Base-by-base conservation (phyloP, 2,329 filamentous ascomycete species). In the Cyphellophora attinorum region DNA sequence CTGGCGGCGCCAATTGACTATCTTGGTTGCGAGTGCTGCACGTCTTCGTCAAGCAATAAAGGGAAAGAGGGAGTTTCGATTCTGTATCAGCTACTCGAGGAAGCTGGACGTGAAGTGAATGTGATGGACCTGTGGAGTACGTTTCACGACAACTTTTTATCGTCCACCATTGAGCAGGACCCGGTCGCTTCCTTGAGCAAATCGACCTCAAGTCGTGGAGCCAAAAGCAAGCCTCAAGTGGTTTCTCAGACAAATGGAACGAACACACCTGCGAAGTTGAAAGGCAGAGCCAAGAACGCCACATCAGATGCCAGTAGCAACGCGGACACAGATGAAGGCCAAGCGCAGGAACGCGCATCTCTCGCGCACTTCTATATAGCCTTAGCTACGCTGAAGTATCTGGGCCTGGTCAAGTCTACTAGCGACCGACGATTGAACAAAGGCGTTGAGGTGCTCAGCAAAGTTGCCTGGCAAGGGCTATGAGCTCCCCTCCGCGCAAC, bases 371-470 rank as follows among this genome's bases (percentile, higher is more conserved):
- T 96, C 59, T 95, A 95, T 58, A 73, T 78, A 41, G 83, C 75
- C 4, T 58, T 96, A 42, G 85, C 89, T 1, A 91, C 98, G 58
- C 59, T 98, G 55, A 81, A 79, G 56, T 74, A 79, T 35, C 67
- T 98, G 51, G 91, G 91, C 5, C 81, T 95, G 60, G 72, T 96
- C 41, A 95, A 91, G 64, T 71, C 41, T 96, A 42, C 33, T 40
- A 41, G 27, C 39, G 37, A 5, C 39, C 37, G 27, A 40, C 37
- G 29, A 12, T 19, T 81, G 52, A 83, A 81, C 60, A 94, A 88
- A 67, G 94, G 93, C 67, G 76, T 79, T 15, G 91, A 96, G 55
- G 89, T 96, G 60, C 65, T 96, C 47, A 79, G 85, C 25, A 96
- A 95, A 65, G 68, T 86, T 21, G 64, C 69, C 33, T 84, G 79